phyloP scores from a whole-genome alignment of 257 asterid genomes.

The Solanum bulbocastanum region DNA sequence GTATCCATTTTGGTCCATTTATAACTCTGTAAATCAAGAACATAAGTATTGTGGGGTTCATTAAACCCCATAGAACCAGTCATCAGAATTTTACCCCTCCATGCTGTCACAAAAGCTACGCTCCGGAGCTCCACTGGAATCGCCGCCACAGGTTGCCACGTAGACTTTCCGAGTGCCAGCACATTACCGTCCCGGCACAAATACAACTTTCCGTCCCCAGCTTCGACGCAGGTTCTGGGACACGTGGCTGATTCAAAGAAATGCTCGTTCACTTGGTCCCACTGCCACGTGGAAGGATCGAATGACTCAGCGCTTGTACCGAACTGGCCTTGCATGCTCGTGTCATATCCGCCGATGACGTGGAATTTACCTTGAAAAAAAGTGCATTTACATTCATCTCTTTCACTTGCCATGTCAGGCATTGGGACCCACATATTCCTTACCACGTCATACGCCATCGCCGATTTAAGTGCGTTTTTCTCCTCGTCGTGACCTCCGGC shows the following conservation, averaged over 20 bases:
- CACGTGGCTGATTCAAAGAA: constrained; percentile 28
- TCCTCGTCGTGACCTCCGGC: constrained; percentile 79
- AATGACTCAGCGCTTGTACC: constrained; percentile 38
- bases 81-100: constrained; percentile 45
- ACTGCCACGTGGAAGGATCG: constrained; percentile 28
- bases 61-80: constrained; percentile 32
- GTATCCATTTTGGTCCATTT: constrained; percentile 41
- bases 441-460: constrained; percentile 50
- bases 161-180: constrained; percentile 8
- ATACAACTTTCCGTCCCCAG: constrained; percentile 21
- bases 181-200: constrained; percentile 18
- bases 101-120: constrained; percentile 26
- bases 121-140: constrained; percentile 23
- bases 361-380: constrained; percentile 42
- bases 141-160: constrained; percentile 28
- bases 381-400: constrained; percentile 58
- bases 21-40: constrained; percentile 29
- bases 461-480: constrained; percentile 56
- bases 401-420: constrained; percentile 61
- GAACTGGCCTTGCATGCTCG: constrained; percentile 49
- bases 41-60: constrained; percentile 21
- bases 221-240: constrained; percentile 32
- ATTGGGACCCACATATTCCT: constrained; percentile 29
- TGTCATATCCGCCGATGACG: constrained; percentile 65
- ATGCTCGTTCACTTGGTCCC: constrained; percentile 31